Percentiles rank a stretch among this genome's conserved stretches.
phyloP scores from a whole-genome alignment of 1,139 yeast genomes.

The Blastobotrys capitulatus region DNA sequence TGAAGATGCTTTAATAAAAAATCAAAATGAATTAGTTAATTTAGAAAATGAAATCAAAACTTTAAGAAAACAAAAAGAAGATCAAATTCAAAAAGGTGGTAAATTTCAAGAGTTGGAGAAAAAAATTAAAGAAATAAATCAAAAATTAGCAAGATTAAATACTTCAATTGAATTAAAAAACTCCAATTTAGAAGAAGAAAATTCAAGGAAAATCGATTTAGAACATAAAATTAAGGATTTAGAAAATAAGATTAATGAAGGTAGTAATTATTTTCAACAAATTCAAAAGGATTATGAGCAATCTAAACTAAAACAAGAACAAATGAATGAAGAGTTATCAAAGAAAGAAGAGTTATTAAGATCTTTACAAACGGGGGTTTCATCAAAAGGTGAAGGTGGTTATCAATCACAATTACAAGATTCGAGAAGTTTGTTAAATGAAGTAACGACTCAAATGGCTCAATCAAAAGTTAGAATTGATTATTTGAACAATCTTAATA shows the following conservation, averaged over 20 bases:
- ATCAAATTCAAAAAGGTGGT: constrained; percentile 60
- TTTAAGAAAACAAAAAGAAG: constrained; percentile 50
- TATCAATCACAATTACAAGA: constrained; percentile 69
- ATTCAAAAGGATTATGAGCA: constrained; percentile 40
- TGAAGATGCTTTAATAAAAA: constrained; percentile 34
- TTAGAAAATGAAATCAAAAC: constrained; percentile 58
- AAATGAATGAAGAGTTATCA: constrained; percentile 46
- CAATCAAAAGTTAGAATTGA: constrained; percentile 56
- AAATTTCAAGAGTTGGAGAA: constrained; percentile 56
- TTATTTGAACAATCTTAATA: constrained; percentile 51
- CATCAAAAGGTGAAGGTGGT: constrained; percentile 77
- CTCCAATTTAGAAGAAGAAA: constrained; percentile 52
- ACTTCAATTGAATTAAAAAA: constrained; percentile 56
- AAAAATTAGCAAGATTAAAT: constrained; percentile 61
- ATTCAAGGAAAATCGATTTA: constrained; percentile 22
- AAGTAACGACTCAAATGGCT: constrained; percentile 51
- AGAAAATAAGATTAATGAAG: constrained; percentile 16
- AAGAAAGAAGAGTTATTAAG: constrained; percentile 76
- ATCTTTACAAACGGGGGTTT: constrained; percentile 83
- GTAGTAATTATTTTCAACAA: constrained; percentile 26
- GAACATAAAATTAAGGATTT: constrained; percentile 24
- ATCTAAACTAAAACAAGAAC: constrained; percentile 41
- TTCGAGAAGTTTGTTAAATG: constrained; percentile 53
- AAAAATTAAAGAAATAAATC: constrained; percentile 52
- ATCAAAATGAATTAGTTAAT: constrained; percentile 50